Percentiles rank a stretch among this genome's conserved stretches.
phyloP scores from a whole-genome alignment of 805 yeast genomes.

The Lipomyces lipofer region DNA sequence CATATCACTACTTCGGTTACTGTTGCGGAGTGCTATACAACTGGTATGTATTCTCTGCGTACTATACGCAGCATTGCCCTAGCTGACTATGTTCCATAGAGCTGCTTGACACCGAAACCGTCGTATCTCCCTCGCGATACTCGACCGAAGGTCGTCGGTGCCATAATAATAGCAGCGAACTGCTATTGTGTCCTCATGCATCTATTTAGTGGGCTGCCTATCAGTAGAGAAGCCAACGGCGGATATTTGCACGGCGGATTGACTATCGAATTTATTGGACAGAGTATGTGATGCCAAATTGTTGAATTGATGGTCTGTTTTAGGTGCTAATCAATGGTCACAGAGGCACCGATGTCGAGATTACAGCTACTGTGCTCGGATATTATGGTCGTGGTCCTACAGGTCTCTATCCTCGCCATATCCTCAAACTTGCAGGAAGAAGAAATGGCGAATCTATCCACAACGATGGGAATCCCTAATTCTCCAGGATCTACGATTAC shows the following conservation, averaged over 20 bases:
- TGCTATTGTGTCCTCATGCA: conserved; percentile 25
- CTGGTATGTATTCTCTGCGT: conserved; percentile 18
- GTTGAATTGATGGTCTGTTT: too few relatives aligned
- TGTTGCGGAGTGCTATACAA: conserved; percentile 28
- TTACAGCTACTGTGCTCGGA: conserved; percentile 14
- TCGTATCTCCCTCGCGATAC: conserved; percentile 23
- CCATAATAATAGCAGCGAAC: conserved; percentile 17
- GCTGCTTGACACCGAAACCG: conserved; percentile 32
- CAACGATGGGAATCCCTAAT: too few relatives aligned
- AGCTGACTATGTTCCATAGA: conserved; percentile 9
- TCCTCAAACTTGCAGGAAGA: conserved; percentile 6
- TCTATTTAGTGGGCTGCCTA: conserved; percentile 19
- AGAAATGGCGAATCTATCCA: not conserved
- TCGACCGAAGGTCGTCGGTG: conserved; percentile 10
- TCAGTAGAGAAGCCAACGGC: conserved; percentile 22
- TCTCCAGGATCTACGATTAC: too few relatives aligned
- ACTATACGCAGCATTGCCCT: not conserved
- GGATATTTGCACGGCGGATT: conserved; percentile 32
- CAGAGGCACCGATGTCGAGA: conserved; percentile 24
- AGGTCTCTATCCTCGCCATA: conserved; percentile 11
- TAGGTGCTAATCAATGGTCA: too few relatives aligned
- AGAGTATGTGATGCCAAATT: conserved; percentile 20
- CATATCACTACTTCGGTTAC: conserved; percentile 27
- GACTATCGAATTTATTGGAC: conserved; percentile 31
- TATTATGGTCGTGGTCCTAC: conserved; percentile 12